Evolutionary conservation across 345 rosid species (phyloP), one percentile per base, ranked within the genome.

Genomic region (Corchorus olitorius): DNA sequence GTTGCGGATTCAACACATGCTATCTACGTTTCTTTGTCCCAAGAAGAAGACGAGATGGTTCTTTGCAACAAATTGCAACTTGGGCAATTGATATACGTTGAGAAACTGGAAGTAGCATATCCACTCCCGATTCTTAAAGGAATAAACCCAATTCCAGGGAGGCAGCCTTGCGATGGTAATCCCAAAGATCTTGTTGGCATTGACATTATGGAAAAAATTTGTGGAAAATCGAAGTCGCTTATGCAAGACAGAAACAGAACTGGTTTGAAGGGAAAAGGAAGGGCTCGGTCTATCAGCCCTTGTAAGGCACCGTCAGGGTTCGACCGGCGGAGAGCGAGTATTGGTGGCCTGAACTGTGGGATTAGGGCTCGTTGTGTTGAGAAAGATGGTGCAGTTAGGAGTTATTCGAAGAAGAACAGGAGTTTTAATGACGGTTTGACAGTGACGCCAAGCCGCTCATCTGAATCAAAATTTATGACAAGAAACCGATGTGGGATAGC

Each of bases 61-160:
- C 81, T 93, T 0, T 77, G 76, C 46, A 85, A 91, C 80, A 86
- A 81, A 73, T 80, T 91, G 74, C 92, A 87, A 39, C 85, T 87
- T 7, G 97, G 92, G 4, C 92, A 93, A 64, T 75, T 84, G 39
- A 77, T 91, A 37, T 86, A 88, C 20, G 90, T 88, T 0, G 87
- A 85, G 59, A 85, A 77, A 75, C 79, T 93, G 63, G 94, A 90
- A 75, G 81, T 89, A 2, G 84, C 90, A 1, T 86, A 89, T 85
- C 98, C 97, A 4, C 89, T 90, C 69, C 97, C 94, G 1, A 50
- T 82, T 84, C 86, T 91, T 34, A 85, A 83, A 81, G 91, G 92
- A 53, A 76, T 91, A 58, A 88, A 78, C 81, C 89, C 94, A 45
- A 81, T 87, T 76, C 89, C 84, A 4, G 93, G 93, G 9, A 85